Percentiles rank a stretch among this genome's conserved stretches.
Evolutionary conservation across 2,329 filamentous ascomycete genomes (phyloP).

Genomic region (Trichoderma endophyticum): DNA sequence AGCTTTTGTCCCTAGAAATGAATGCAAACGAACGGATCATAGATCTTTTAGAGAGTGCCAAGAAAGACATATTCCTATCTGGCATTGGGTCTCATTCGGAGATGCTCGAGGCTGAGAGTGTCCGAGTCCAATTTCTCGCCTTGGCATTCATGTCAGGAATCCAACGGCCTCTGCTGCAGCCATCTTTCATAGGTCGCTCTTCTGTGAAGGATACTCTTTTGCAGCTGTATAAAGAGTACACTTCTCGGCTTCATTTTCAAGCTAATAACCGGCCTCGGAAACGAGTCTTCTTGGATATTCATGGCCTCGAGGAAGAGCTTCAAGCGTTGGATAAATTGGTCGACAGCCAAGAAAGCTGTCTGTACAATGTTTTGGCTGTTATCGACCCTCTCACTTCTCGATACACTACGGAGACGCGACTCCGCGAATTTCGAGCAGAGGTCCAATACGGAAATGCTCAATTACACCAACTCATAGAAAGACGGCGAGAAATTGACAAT

Average conservation of each 20-base stretch:
- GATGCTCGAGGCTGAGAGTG: background rate
- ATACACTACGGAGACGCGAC: background rate
- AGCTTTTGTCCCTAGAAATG: background rate
- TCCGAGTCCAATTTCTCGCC: background rate
- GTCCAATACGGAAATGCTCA: background rate
- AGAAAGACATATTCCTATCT: background rate
- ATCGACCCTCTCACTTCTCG: background rate
- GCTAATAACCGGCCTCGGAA: conserved; percentile 1
- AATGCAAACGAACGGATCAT: background rate
- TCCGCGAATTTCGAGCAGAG: background rate
- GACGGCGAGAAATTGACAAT: background rate
- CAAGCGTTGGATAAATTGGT: conserved; percentile 21
- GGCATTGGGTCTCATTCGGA: background rate
- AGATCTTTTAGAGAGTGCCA: background rate
- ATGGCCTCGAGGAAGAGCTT: conserved; percentile 23
- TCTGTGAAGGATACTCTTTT: background rate
- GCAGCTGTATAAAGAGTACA: background rate
- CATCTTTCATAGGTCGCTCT: background rate
- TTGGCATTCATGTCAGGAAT: background rate
- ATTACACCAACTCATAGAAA: background rate
- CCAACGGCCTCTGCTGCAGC: background rate
- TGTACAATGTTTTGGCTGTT: background rate
- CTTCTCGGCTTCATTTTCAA: conserved; percentile 1
- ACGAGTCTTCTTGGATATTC: conserved; percentile 20
- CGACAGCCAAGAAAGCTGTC: background rate